Percentiles rank a stretch among this genome's conserved stretches.
Evolutionary conservation across 257 asterid genomes (phyloP).

Genomic region (Fraxinus cuspidata): DNA sequence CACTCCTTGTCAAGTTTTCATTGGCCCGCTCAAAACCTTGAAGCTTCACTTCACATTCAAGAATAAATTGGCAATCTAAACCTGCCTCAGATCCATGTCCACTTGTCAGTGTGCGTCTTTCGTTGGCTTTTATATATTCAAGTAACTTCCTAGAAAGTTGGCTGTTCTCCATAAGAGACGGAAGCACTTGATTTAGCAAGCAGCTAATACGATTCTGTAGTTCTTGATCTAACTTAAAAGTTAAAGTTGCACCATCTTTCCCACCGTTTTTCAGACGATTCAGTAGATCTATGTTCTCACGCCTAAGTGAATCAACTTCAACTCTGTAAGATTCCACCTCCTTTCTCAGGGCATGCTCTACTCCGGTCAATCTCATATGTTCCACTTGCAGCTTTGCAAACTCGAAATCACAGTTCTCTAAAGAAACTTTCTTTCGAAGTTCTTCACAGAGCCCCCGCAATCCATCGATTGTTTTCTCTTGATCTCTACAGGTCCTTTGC

Average conservation of each 20-base stretch:
- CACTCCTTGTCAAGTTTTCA: slow-evolving; percentile 59
- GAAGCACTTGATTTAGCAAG: slow-evolving; percentile 77
- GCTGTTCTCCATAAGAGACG: slow-evolving; percentile 65
- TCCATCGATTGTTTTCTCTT: slow-evolving; percentile 90
- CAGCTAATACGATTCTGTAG: slow-evolving; percentile 64
- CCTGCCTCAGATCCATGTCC: slow-evolving; percentile 36
- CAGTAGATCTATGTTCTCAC: slow-evolving; percentile 79
- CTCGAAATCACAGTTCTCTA: slow-evolving; percentile 53
- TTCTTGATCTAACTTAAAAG: slow-evolving; percentile 80
- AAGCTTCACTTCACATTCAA: slow-evolving; percentile 86
- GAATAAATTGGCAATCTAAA: slow-evolving; percentile 57
- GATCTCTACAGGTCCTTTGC: slow-evolving; percentile 81
- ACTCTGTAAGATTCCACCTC: slow-evolving; percentile 74
- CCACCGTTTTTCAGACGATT: slow-evolving; percentile 67
- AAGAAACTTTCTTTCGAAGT: slow-evolving; percentile 57
- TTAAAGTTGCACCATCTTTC: slow-evolving; percentile 66
- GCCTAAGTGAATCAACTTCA: slow-evolving; percentile 80
- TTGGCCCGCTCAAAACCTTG: slow-evolving; percentile 82
- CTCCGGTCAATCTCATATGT: slow-evolving; percentile 79
- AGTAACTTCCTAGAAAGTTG: slow-evolving; percentile 73
- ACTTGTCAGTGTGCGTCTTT: slow-evolving; percentile 35
- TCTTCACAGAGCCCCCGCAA: slow-evolving; percentile 75
- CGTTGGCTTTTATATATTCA: slow-evolving; percentile 53
- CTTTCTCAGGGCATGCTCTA: slow-evolving; percentile 87
- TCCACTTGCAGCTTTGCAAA: slow-evolving; percentile 66